Evolutionary conservation across 495 filamentous ascomycete genomes (phyloP).

Genomic region (Rostrohypoxylon terebratum): DNA sequence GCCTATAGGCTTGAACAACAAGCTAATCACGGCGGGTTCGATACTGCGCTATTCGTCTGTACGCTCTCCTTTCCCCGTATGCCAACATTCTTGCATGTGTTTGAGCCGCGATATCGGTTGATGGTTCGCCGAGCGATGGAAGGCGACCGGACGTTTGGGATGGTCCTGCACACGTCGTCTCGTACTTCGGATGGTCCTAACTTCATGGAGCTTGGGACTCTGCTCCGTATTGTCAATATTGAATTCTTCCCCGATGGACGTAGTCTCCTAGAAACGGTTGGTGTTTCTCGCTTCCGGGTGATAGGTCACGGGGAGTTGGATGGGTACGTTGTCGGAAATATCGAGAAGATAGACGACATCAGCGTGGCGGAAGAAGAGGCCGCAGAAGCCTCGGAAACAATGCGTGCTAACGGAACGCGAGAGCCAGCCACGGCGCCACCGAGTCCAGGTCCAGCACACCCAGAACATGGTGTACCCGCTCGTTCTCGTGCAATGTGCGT

Average conservation of each 20-base stretch:
- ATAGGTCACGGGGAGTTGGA: constrained; percentile 71
- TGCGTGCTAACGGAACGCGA: constrained; percentile 33
- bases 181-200: constrained; percentile 45
- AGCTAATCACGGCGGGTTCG: constrained; percentile 64
- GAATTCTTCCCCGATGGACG: constrained; percentile 82
- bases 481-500: constrained; percentile 29
- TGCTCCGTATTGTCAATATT: constrained; percentile 77
- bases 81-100: constrained; percentile 89
- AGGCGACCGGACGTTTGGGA: constrained; percentile 80
- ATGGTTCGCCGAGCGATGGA: constrained; percentile 87
- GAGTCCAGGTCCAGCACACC: constrained; percentile 3
- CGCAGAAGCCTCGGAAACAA: constrained; percentile 72
- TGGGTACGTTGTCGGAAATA: constrained; percentile 79
- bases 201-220: constrained; percentile 81
- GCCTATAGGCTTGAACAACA: constrained; percentile 51
- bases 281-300: constrained; percentile 80
- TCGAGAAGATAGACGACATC: constrained; percentile 82
- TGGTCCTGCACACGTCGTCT: constrained; percentile 66
- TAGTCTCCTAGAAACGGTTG: constrained; percentile 80
- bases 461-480: neutral
- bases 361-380: constrained; percentile 83
- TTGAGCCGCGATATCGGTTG: constrained; percentile 88
- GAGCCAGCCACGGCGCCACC: constrained; percentile 28
- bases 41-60: constrained; percentile 82
- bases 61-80: constrained; percentile 83